These are phyloP conservation scores for Tetrahymena elliotti DNA, from an alignment of 73 alveolate species.

Conservation along the genomic window DNA sequence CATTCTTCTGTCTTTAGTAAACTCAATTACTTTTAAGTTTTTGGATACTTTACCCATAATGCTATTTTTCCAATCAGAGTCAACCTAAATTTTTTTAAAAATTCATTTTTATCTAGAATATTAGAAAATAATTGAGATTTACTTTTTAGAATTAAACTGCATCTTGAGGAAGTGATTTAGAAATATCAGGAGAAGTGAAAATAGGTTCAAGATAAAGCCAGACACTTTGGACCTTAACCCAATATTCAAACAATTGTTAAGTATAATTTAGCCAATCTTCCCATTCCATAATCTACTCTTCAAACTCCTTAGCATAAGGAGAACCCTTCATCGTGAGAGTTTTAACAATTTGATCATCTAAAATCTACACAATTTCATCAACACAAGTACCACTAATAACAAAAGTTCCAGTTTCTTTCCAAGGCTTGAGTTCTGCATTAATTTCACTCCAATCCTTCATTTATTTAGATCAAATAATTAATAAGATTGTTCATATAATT, in stretches of 20 bases:
- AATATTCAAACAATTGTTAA: conserved; percentile 78
- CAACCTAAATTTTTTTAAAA: conserved; percentile 45
- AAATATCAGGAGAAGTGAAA: conserved; percentile 92
- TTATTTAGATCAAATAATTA: background rate
- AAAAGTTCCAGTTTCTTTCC: conserved; percentile 63
- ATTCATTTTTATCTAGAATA: background rate
- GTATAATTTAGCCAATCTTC: conserved; percentile 78
- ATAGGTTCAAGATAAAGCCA: conserved; percentile 96
- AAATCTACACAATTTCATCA: conserved; percentile 64
- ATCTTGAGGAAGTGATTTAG: conserved; percentile 90
- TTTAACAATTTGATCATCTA: conserved; percentile 78
- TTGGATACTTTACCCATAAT: conserved; percentile 76
- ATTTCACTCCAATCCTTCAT: conserved; percentile 62
- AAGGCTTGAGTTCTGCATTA: conserved; percentile 59
- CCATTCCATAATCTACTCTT: conserved; percentile 88
- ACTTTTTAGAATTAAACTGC: conserved; percentile 86
- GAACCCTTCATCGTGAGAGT: conserved; percentile 73
- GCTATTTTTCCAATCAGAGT: conserved; percentile 84
- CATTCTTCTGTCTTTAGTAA: conserved; percentile 74
- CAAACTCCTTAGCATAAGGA: conserved; percentile 78
- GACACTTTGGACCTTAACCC: conserved; percentile 92
- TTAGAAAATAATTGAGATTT: conserved; percentile 54
- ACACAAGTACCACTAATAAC: conserved; percentile 67
- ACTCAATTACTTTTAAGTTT: conserved; percentile 75
- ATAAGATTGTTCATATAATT: no score